Conservation (phyloP, 1,284 basidiomycete species). For the Cutaneotrichosporon cutaneum region DNA sequence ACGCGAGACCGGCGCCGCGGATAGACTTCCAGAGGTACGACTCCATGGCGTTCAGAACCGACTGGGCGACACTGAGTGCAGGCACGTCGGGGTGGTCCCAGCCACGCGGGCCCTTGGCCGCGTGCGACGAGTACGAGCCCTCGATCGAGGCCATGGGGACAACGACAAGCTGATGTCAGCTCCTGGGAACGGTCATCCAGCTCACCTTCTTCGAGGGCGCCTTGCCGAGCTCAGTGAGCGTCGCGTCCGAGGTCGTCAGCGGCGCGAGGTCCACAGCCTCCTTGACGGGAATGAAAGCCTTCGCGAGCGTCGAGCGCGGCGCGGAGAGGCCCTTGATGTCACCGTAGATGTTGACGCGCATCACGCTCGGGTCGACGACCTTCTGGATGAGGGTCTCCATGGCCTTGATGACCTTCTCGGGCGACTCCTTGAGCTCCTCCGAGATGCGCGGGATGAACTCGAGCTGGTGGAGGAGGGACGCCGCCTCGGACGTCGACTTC, state of each 20-base stretch:
- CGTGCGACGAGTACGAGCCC: slow-evolving; percentile 81
- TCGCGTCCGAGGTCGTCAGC: slow-evolving; percentile 66
- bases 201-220: slow-evolving; percentile 69
- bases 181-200: slow-evolving; percentile 8
- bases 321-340: slow-evolving; percentile 71
- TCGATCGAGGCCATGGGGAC: slow-evolving; percentile 92
- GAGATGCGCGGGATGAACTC: slow-evolving; percentile 77
- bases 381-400: slow-evolving; percentile 70
- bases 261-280: slow-evolving; percentile 61
- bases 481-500: slow-evolving; percentile 72
- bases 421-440: slow-evolving; percentile 70
- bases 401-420: slow-evolving; percentile 67
- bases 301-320: slow-evolving; percentile 68
- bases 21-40: slow-evolving; percentile 92
- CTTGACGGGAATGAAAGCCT: slow-evolving; percentile 66
- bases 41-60: slow-evolving; percentile 90
- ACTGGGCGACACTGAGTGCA: slow-evolving; percentile 76
- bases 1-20: slow-evolving; percentile 88
- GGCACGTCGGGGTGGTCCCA: slow-evolving; percentile 82
- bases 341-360: slow-evolving; percentile 85
- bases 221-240: slow-evolving; percentile 72
- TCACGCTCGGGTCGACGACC: slow-evolving; percentile 70
- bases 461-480: slow-evolving; percentile 69
- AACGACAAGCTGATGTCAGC: slow-evolving; percentile 66
- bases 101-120: slow-evolving; percentile 71